Evolutionary conservation across 805 yeast genomes (phyloP), one percentile per base, ranked within the genome.

Genomic region (Wickerhamiella spandovensis): DNA sequence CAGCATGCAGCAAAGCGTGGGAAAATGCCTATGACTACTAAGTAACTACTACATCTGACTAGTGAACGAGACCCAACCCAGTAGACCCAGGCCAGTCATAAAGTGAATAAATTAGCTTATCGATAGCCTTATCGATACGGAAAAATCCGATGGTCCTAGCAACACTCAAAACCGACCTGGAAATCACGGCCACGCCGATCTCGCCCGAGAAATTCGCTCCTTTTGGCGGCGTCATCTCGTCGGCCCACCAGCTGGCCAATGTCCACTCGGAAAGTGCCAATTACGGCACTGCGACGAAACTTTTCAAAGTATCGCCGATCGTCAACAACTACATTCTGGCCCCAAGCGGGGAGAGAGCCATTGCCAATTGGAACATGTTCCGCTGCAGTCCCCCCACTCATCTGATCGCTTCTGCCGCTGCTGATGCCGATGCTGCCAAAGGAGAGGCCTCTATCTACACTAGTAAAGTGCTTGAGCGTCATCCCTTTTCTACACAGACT

Each of bases 211-310:
- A 73, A 1, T 88, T 86, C 60, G 74, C 75, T 0, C 72, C 72
- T 2, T 88, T 72, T 62, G 97, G 97, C 1, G 78, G 82, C 0
- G 79, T 85, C 10, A 76, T 88, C 43, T 82, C 92, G 24, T 84
- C 94, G 2, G 77, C 76, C 53, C 84, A 86, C 58, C 94, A 85
- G 64, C 70, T 84, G 25, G 61, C 66, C 37, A 61, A 73, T 1
- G 67, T 72, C 47, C 61, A 64, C 38, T 63, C 72, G 30, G 62
- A 74, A 5, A 67, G 74, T 20, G 97, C 96, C 4, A 89, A 89
- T 66, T 88, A 89, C 61, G 97, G 97, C n/a, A 89, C 97, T 1
- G 97, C 97, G 1, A 70, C 76, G 5, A 89, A 89, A 59, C 64
- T 86, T 44, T 77, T 76, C 54, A 73, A 81, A 54, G 92, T 88